These are phyloP conservation scores for Polysphondylium violaceum DNA, from an alignment of 78 protist species.

Conservation along the genomic window DNA sequence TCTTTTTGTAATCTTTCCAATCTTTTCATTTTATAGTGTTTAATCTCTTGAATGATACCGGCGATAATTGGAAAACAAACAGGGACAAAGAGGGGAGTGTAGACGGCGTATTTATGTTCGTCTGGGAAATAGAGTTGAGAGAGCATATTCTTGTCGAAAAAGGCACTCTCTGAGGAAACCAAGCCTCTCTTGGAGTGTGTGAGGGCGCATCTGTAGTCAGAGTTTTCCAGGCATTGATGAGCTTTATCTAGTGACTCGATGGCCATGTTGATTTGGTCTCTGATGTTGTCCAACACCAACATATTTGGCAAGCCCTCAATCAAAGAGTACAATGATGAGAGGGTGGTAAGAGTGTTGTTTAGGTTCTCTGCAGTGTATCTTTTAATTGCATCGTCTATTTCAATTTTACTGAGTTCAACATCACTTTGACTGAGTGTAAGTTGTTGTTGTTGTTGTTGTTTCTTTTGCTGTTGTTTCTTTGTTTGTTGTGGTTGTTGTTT, in stretches of 20 bases:
- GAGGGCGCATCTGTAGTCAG: slow-evolving; percentile 26
- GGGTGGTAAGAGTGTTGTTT: slow-evolving; percentile 33
- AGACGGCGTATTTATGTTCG: slow-evolving; percentile 91
- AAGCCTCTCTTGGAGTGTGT: slow-evolving; percentile 18
- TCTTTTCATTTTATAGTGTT: slow-evolving; percentile 6
- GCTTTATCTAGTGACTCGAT: slow-evolving; percentile 23
- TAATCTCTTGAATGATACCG: slow-evolving; percentile 71
- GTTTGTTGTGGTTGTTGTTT: no score
- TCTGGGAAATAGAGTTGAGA: slow-evolving; percentile 91
- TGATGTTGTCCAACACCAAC: slow-evolving; percentile 77
- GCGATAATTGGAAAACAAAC: slow-evolving; percentile 77
- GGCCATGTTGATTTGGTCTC: slow-evolving; percentile 36
- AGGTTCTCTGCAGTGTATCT: slow-evolving; percentile 43
- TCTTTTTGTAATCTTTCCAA: slow-evolving; percentile 4
- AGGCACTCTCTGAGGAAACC: slow-evolving; percentile 77
- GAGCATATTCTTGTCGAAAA: slow-evolving; percentile 87
- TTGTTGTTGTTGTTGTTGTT: neutral
- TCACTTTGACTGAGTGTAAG: neutral
- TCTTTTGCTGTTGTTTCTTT: neutral
- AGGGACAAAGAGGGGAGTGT: slow-evolving; percentile 89
- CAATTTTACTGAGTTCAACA: neutral
- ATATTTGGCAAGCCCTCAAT: slow-evolving; percentile 74
- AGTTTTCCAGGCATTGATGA: slow-evolving; percentile 7
- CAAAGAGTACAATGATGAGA: slow-evolving; percentile 37
- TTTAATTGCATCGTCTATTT: slow-evolving; percentile 13